Base-by-base conservation (phyloP, 176 grass and related monocot genomes). In the Triticum aestivum region DNA sequence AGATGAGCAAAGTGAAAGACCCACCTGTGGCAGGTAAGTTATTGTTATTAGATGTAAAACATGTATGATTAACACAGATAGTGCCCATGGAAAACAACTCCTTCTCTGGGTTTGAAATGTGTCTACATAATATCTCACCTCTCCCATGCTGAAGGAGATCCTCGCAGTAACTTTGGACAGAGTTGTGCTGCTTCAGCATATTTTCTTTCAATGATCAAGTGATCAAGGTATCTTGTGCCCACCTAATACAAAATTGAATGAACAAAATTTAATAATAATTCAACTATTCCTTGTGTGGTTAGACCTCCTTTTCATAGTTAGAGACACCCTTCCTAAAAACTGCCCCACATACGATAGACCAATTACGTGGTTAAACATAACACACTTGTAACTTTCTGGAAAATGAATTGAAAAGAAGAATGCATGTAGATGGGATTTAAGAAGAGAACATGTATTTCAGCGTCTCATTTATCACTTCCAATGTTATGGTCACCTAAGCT, bases 1-100 rank as follows among this genome's bases (percentile, higher is more conserved):
- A 99, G 94, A 88, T 96, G 92, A 68, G 94, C 97, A 91, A 99
- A 99, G 85, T 96, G 92, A 82, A 96, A 99, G 75, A 99, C 90
- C 97, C 97, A 99, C 80, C 97, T 99, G 75, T 77, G 51, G 73
- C 51, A 88, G 77, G 27, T 68, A 90, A 76, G 67, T 67, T 82
- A 12, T 85, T 8, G 69, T 91, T 90, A 89, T 15, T 70, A 82
- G 17, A 69, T 35, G 68, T 68, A 76, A 77, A 58, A 78, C 64
- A 75, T 12, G 59, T 44, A 75, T 67, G 75, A 88, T 72, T 65
- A 86, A 88, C 79, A 66, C 7, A 35, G 61, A n/a, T 34, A 70
- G 34, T 76, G 58, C 73, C 49, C 32, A 56, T 77, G 30, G 84
- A 87, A 61, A 74, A 80, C 27, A 74, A 80, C 27, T 74, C 35